Base-by-base conservation (phyloP, 352 stramenopile genomes). In the Phytophthora fragariae region DNA sequence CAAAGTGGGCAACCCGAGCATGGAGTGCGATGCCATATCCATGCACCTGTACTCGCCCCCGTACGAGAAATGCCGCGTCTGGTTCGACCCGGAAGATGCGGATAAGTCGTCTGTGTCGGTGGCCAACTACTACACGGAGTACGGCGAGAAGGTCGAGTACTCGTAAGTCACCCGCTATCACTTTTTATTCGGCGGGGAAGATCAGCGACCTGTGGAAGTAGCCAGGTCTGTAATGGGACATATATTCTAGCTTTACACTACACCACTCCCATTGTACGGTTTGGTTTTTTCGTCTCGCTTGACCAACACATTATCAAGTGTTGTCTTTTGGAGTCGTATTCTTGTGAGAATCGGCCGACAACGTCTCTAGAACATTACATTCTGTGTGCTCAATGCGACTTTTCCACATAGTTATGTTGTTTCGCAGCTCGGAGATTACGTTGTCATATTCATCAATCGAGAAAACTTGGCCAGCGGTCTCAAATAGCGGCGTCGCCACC, bases 11-110 rank as follows among this genome's bases (percentile, higher is more conserved):
- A 96, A 97, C 69, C 84, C 84, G 19, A 70, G 84, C 50, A 44
- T 65, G 8, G 78, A 92, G 58, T 65, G 82, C n/a, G 84, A 92
- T 47, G 91, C 95, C n/a, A 90, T 98, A 62, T 97, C 95, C 5
- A 83, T 99, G 73, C 95, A 99, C 71, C 70, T 99, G 1, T 99
- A 99, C 71, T 85, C 88, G 37, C 95, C 95, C 63, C 95, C 95
- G 46, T 98, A 98, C 77, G 76, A 96, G 21, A 91, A 93, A 70
- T 99, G 95, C 75, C 88, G 88, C 57, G 79, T 97, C 66, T 98
- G 92, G 92, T 77, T 95, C 58, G 85, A 97, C 66, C 81, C 84
- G 17, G 70, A 73, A 3, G 62, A 93, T 53, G 83, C 86, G 35
- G 70, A 71, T 62, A 89, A 92, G 63, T 81, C 73, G 11, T 92